Percentiles rank a stretch among this genome's conserved stretches.
Conservation (phyloP, 202 grass and related monocot genomes). For the Tripidium arundinaceum region DNA sequence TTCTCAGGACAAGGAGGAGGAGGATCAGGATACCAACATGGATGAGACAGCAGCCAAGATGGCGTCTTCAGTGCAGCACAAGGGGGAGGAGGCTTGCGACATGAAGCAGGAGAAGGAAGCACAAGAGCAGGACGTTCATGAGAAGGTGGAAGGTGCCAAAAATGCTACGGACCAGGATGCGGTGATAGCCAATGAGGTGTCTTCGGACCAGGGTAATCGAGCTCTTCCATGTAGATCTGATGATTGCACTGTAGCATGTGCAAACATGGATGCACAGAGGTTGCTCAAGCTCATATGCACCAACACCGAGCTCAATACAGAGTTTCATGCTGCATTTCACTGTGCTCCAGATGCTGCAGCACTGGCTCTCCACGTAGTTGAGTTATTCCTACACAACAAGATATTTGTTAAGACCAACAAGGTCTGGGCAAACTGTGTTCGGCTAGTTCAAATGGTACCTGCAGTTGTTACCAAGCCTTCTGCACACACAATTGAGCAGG, state of each 20-base stretch:
- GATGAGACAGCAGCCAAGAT: not conserved
- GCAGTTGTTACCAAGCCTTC: not conserved
- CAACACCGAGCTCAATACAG: not conserved
- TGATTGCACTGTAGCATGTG: not conserved
- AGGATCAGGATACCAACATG: not conserved
- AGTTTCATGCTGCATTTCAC: not conserved
- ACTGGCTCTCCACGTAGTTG: constrained; percentile 36
- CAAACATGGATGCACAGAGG: constrained; percentile 26
- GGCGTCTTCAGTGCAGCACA: not conserved
- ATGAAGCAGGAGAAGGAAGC: not conserved
- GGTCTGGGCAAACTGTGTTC: constrained; percentile 23
- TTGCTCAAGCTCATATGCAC: constrained; percentile 27
- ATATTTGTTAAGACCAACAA: not conserved
- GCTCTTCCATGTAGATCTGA: not conserved
- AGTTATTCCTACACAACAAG: constrained; percentile 26
- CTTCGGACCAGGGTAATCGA: not conserved
- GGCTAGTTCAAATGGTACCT: constrained; percentile 17
- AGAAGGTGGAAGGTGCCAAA: not conserved
- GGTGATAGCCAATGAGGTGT: not conserved
- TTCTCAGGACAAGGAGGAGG: not conserved
- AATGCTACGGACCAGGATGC: not conserved
- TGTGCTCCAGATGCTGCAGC: constrained; percentile 35
- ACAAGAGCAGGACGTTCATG: not conserved
- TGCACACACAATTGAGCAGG: not conserved
- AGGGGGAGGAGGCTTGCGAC: not conserved